Conservation (phyloP, 2,329 filamentous ascomycete species). For the Polychaeton citri region DNA sequence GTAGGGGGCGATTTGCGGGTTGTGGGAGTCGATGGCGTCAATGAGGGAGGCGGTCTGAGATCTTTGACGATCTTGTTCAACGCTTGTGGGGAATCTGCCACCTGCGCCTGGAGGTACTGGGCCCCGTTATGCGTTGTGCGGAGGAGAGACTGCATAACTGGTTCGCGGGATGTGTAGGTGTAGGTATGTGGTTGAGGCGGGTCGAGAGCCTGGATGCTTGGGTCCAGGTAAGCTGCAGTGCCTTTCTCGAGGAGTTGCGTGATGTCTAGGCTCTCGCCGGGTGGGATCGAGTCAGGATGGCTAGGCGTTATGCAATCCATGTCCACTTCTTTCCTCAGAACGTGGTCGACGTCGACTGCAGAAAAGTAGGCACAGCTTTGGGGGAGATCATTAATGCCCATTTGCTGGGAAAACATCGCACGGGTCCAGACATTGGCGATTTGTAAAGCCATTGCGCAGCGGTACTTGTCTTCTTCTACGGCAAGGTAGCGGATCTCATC, state of each 20-base stretch:
- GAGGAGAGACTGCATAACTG: slow-evolving; percentile 66
- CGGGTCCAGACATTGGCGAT: slow-evolving; percentile 92
- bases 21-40: neutral
- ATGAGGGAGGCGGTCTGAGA: slow-evolving; percentile 9
- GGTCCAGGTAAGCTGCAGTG: slow-evolving; percentile 53
- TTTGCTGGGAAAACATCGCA: slow-evolving; percentile 93
- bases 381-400: slow-evolving; percentile 88
- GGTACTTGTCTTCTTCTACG: slow-evolving; percentile 71
- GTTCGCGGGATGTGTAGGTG: slow-evolving; percentile 54
- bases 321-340: slow-evolving; percentile 94
- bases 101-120: slow-evolving; percentile 70
- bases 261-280: slow-evolving; percentile 82
- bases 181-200: slow-evolving; percentile 50
- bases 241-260: slow-evolving; percentile 62
- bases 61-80: slow-evolving; percentile 58
- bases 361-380: slow-evolving; percentile 94
- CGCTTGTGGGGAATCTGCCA: slow-evolving; percentile 60
- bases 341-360: slow-evolving; percentile 86
- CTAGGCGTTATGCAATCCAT: slow-evolving; percentile 95
- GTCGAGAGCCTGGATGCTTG: slow-evolving; percentile 42
- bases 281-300: slow-evolving; percentile 62
- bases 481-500: slow-evolving; percentile 96
- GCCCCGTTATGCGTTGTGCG: slow-evolving; percentile 23
- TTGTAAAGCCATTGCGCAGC: slow-evolving; percentile 82
- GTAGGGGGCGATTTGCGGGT: slow-evolving; percentile 1